Evolutionary conservation across 257 asterid genomes (phyloP).

Genomic region (Knoxia roxburghii): DNA sequence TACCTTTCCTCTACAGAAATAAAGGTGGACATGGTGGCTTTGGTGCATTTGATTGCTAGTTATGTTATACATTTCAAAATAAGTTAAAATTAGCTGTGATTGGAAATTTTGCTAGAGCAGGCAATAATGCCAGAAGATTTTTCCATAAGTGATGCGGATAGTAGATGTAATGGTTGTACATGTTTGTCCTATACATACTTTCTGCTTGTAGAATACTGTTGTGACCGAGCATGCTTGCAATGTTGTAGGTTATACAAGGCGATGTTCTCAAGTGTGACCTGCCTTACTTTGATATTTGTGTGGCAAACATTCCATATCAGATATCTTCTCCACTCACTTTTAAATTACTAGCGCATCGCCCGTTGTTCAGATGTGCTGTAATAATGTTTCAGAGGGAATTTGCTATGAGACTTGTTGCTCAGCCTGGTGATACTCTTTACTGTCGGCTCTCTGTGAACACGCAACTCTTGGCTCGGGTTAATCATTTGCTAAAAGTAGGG

Average conservation of each 20-base stretch:
- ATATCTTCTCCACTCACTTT: constrained; percentile 96
- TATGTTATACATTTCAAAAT: too few relatives aligned
- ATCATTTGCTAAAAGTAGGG: constrained; percentile 86
- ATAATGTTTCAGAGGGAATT: constrained; percentile 95
- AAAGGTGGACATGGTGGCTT: background rate
- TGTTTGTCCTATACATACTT: background rate
- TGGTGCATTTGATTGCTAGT: background rate
- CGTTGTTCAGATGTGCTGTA: constrained; percentile 86
- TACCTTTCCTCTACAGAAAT: too few relatives aligned
- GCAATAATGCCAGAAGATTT: too few relatives aligned
- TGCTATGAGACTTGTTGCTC: constrained; percentile 96
- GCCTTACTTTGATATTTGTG: constrained; percentile 93
- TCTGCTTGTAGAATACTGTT: background rate
- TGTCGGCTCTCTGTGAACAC: constrained; percentile 97
- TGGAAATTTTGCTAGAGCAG: too few relatives aligned
- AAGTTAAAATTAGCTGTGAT: too few relatives aligned
- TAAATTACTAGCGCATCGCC: constrained; percentile 75
- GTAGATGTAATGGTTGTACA: too few relatives aligned
- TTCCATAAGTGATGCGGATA: too few relatives aligned
- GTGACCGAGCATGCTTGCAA: background rate
- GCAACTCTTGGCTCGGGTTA: constrained; percentile 68
- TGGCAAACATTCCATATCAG: constrained; percentile 93
- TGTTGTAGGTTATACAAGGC: constrained; percentile 76
- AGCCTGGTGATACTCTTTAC: constrained; percentile 83
- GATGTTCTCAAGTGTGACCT: constrained; percentile 89